Conservation (phyloP, 164 flowering plant species). For the Chimonanthus praecox region DNA sequence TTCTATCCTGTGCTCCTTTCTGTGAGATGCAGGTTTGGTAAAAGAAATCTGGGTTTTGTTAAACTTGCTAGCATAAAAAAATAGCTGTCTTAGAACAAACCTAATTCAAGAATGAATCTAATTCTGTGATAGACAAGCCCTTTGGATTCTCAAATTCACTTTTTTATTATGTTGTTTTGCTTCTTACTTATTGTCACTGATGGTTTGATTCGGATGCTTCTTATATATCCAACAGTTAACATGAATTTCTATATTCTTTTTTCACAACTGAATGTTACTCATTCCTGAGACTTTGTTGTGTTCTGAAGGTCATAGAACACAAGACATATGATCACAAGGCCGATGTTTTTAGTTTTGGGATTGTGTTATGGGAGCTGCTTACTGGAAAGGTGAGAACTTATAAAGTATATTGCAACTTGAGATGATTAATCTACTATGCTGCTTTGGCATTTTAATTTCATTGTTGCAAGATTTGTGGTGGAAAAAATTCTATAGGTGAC, state of each 20-base stretch:
- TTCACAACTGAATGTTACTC: neutral
- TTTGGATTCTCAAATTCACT: neutral
- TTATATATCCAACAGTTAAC: neutral
- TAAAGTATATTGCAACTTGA: constrained; percentile 13
- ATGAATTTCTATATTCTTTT: neutral
- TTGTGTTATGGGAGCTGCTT: constrained; percentile 41
- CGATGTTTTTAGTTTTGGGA: constrained; percentile 39
- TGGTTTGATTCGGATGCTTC: neutral
- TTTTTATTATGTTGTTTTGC: neutral
- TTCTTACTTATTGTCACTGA: neutral
- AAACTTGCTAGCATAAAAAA: neutral
- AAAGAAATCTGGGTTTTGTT: neutral
- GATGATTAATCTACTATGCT: neutral
- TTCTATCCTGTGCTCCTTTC: too few relatives aligned
- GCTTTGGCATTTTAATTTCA: neutral
- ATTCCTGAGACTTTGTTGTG: constrained; percentile 8
- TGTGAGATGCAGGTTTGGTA: neutral
- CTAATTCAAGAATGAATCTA: neutral
- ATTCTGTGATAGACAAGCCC: neutral
- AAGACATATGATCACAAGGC: constrained; percentile 43
- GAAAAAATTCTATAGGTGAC: neutral
- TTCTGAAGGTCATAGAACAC: constrained; percentile 74
- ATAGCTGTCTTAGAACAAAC: neutral
- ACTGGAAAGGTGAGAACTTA: constrained; percentile 32
- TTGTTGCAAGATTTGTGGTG: neutral